A percentile compares a stretch with the other conserved stretches of the same genome.
Evolutionary conservation across 768 basidiomycete species (phyloP).

Genomic region (Plicaturopsis crispa): DNA sequence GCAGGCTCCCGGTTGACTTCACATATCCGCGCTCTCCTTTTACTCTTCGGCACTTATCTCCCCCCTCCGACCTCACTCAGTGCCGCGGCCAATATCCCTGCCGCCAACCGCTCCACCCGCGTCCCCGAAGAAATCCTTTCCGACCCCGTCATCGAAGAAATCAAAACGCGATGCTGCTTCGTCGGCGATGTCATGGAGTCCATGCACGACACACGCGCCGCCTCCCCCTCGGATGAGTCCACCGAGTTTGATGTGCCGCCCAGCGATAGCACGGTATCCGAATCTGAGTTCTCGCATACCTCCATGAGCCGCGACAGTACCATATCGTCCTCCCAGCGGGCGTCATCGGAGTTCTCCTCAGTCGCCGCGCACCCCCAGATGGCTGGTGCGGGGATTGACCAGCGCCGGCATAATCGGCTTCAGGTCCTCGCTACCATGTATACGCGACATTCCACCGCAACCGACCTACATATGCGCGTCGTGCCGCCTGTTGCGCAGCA

Average conservation of each 20-base stretch:
- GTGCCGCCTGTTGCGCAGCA: conserved; percentile 60
- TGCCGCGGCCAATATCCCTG: conserved; percentile 53
- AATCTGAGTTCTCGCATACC: conserved; percentile 56
- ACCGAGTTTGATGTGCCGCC: conserved; percentile 35
- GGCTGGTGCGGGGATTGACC: conserved; percentile 13
- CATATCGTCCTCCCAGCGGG: conserved; percentile 38
- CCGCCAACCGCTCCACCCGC: conserved; percentile 51
- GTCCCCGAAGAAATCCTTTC: conserved; percentile 79
- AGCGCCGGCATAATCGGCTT: conserved; percentile 34
- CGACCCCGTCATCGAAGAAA: conserved; percentile 77
- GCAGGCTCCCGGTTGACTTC: conserved; percentile 78
- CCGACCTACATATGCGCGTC: conserved; percentile 63
- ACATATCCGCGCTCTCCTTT: conserved; percentile 75
- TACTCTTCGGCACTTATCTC: conserved; percentile 79
- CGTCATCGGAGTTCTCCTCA: conserved; percentile 57
- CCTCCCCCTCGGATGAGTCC: conserved; percentile 20
- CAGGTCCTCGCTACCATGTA: conserved; percentile 68
- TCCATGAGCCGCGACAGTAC: conserved; percentile 42
- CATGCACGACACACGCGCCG: conserved; percentile 20
- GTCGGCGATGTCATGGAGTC: conserved; percentile 58
- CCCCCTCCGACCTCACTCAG: conserved; percentile 72
- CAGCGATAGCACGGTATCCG: conserved; percentile 57
- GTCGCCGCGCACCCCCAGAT: conserved; percentile 37
- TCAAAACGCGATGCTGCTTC: conserved; percentile 86
- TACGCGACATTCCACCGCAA: conserved; percentile 69